phyloP scores from a whole-genome alignment of 371 early-diverging fungal species.

The Capniomyces stellatus region DNA sequence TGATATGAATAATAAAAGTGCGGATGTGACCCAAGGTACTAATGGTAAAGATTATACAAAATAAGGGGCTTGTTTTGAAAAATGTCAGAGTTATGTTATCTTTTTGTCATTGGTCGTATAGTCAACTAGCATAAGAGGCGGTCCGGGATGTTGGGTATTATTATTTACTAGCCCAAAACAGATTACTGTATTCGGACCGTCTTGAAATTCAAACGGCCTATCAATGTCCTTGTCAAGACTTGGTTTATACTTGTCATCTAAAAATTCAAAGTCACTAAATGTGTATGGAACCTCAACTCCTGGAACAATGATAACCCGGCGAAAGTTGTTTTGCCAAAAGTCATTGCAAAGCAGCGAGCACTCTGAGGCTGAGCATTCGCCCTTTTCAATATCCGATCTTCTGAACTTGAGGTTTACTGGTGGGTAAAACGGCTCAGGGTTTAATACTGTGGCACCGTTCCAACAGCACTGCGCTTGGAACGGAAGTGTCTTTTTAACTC shows the following conservation, averaged over 20 bases:
- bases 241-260: not conserved
- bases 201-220: not conserved
- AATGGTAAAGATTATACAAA: too few relatives aligned
- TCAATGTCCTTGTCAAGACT: not conserved
- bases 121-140: not conserved
- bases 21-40: too few relatives aligned
- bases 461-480: slow-evolving; percentile 32
- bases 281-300: slow-evolving; percentile 24
- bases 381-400: slow-evolving; percentile 5
- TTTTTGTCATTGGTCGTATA: not conserved
- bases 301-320: slow-evolving; percentile 21
- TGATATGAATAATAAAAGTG: too few relatives aligned
- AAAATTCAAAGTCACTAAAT: not conserved
- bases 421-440: slow-evolving; percentile 16
- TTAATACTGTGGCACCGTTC: slow-evolving; percentile 29
- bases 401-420: slow-evolving; percentile 14
- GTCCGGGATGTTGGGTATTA: not conserved
- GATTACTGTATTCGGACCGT: not conserved
- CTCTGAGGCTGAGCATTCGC: slow-evolving; percentile 30
- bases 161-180: not conserved
- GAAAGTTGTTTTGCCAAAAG: slow-evolving; percentile 20
- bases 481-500: slow-evolving; percentile 9
- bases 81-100: not conserved
- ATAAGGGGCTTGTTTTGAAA: too few relatives aligned
- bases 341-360: slow-evolving; percentile 31